Percentiles rank a stretch among this genome's conserved stretches.
Conservation (phyloP, 2,329 filamentous ascomycete genomes). For the Fusarium cyanostomum region DNA sequence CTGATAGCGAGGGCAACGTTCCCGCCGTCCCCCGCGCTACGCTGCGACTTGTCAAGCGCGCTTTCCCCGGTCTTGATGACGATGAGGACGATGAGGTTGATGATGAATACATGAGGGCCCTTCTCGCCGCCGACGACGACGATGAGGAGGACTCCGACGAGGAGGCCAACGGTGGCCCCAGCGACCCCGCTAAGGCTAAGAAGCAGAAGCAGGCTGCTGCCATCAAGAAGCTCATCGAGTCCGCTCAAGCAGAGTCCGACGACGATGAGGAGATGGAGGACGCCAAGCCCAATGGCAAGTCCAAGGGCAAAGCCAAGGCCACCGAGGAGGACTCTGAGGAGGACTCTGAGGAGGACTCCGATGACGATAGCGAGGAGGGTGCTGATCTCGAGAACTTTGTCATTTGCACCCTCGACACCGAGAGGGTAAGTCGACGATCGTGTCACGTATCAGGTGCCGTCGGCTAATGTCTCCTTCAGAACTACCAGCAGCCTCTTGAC, state of each 20-base stretch:
- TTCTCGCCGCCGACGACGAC: constrained; percentile 61
- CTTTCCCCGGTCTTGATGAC: constrained; percentile 64
- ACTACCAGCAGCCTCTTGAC: constrained; percentile 94
- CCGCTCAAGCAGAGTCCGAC: constrained; percentile 67
- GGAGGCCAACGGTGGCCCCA: constrained; percentile 85
- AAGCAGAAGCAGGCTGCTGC: constrained; percentile 83
- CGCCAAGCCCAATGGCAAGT: constrained; percentile 68
- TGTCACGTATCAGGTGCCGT: neutral
- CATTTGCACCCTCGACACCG: constrained; percentile 93
- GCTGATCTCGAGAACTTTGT: constrained; percentile 87
- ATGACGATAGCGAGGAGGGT: constrained; percentile 70
- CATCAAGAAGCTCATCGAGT: constrained; percentile 79
- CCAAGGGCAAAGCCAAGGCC: constrained; percentile 49
- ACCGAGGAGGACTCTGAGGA: constrained; percentile 54
- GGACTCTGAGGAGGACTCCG: constrained; percentile 68
- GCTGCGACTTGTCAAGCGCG: constrained; percentile 86
- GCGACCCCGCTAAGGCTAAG: constrained; percentile 89
- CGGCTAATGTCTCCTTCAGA: constrained; percentile 61
- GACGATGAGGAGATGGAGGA: constrained; percentile 79
- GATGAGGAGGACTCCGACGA: constrained; percentile 64
- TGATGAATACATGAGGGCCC: constrained; percentile 69
- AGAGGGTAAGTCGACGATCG: constrained; percentile 71
- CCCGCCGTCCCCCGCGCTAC: constrained; percentile 79
- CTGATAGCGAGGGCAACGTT: constrained; percentile 69
- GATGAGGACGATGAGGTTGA: constrained; percentile 72